These are phyloP conservation scores for Sugiyamaella mastotermitis DNA, from an alignment of 805 yeast species.

Conservation along the genomic window DNA sequence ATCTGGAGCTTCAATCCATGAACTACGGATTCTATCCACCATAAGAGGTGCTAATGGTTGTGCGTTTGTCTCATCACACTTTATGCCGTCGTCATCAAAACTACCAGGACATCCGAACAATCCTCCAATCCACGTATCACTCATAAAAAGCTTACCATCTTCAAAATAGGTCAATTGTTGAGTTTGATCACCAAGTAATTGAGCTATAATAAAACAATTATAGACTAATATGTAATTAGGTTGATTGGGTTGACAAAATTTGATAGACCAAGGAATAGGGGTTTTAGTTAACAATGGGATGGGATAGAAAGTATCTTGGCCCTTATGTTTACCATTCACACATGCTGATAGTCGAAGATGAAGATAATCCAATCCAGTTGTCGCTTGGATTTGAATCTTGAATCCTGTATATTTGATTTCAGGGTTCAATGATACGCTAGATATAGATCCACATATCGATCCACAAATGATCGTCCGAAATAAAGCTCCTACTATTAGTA, in stretches of 20 bases:
- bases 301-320: conserved; percentile 17
- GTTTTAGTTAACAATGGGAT: no score
- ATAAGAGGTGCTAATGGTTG: conserved; percentile 17
- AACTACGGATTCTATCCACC: conserved; percentile 14
- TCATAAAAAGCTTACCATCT: no score
- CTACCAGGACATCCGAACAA: conserved; percentile 18
- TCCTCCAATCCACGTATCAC: conserved; percentile 23
- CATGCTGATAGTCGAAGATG: conserved; percentile 18
- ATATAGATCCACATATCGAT: no score
- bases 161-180: no score
- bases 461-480: no score
- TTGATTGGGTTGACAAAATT: no score
- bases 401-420: conserved; percentile 20
- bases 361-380: conserved; percentile 5
- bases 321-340: conserved; percentile 6
- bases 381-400: conserved; percentile 19
- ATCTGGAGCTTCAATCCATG: conserved; percentile 16
- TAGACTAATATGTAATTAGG: no score
- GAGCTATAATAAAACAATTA: conserved; percentile 21
- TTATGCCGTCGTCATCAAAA: conserved; percentile 11
- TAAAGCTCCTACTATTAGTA: no score
- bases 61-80: conserved; percentile 14
- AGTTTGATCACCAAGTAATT: no score
- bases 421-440: no score
- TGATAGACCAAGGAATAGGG: conserved; percentile 17